Evolutionary conservation across 345 rosid genomes (phyloP), one percentile per base, ranked within the genome.

Genomic region (Pistacia vera): DNA sequence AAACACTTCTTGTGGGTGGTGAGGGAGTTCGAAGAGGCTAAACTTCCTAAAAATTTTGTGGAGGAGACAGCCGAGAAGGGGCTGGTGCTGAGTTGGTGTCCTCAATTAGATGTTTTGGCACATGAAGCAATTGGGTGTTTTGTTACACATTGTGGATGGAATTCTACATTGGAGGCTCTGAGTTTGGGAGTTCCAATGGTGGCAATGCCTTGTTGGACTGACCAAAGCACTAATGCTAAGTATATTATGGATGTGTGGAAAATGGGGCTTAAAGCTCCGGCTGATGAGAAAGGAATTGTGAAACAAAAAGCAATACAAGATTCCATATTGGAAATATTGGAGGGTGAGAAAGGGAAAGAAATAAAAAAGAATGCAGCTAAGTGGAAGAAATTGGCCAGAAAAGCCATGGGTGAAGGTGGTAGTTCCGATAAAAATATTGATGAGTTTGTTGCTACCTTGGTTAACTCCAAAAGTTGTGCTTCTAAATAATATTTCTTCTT

Each of bases 141-240:
- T 18, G 35, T 87, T 16, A 84, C 88, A 1, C 90, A 84, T 41
- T 81, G 83, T 25, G 90, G 90, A 25, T 25, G 25, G 25, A 25
- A 25, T 25, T 25, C 25, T 25, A 25, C 25, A 25, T 25, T 25
- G 25, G 25, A 25, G 25, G 25, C 25, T 25, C 41, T 86, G 71
- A 52, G 90, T 63, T 68, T 86, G 44, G 86, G 85, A 33, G 84
- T 84, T 28, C 90, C 88, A 20, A 65, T 87, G 69, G 82, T 83
- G 74, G 88, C 81, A 6, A 52, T 84, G 77, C 88, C 90, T 0
- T 86, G 79, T 38, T 85, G 88, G 85, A 72, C 78, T 0, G 90
- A 87, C 68, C 88, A 87, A 69, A 46, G 74, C 55, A 83, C 85
- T 2, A 84, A 84, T 49, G 83, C 90, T 9, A 82, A 86, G 84